A percentile compares a stretch with the other conserved stretches of the same genome.
phyloP scores from a whole-genome alignment of 2,329 filamentous ascomycete species.

The Ustulina deusta region DNA sequence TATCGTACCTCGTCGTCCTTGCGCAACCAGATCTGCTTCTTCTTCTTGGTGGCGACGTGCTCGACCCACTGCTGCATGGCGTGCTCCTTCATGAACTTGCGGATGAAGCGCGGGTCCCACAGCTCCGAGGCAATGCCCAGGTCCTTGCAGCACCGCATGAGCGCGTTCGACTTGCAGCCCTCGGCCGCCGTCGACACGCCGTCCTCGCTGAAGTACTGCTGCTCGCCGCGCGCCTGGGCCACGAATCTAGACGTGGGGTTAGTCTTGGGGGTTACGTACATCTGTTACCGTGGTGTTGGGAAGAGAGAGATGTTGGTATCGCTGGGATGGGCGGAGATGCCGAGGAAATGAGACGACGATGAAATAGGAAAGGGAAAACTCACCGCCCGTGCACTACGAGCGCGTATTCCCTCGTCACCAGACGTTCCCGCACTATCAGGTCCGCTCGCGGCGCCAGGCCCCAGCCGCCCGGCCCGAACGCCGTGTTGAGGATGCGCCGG shows the following conservation, averaged over 20 bases:
- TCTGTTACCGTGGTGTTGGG: background rate
- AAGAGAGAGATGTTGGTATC: background rate
- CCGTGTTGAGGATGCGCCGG: constrained; percentile 85
- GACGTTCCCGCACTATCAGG: constrained; percentile 83
- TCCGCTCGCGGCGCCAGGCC: constrained; percentile 90
- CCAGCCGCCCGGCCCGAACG: constrained; percentile 96
- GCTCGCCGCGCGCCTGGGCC: constrained; percentile 91
- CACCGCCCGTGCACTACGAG: constrained; percentile 89
- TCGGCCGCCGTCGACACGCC: constrained; percentile 94
- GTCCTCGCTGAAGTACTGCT: constrained; percentile 90
- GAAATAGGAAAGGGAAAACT: no score
- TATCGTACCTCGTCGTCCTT: constrained; percentile 82
- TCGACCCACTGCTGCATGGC: constrained; percentile 90
- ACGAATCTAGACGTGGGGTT: constrained; percentile 73
- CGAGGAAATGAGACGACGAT: background rate
- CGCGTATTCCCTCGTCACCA: constrained; percentile 91
- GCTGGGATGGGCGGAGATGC: background rate
- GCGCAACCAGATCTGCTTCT: constrained; percentile 85
- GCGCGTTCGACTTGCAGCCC: constrained; percentile 96
- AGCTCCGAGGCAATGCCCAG: constrained; percentile 93
- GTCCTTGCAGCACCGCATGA: constrained; percentile 99
- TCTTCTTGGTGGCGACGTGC: constrained; percentile 87
- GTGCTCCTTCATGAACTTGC: constrained; percentile 79
- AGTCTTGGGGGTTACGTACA: constrained; percentile 12
- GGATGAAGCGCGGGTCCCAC: constrained; percentile 94